phyloP scores from a whole-genome alignment of 768 basidiomycete genomes.

The Pisolithus sp. region DNA sequence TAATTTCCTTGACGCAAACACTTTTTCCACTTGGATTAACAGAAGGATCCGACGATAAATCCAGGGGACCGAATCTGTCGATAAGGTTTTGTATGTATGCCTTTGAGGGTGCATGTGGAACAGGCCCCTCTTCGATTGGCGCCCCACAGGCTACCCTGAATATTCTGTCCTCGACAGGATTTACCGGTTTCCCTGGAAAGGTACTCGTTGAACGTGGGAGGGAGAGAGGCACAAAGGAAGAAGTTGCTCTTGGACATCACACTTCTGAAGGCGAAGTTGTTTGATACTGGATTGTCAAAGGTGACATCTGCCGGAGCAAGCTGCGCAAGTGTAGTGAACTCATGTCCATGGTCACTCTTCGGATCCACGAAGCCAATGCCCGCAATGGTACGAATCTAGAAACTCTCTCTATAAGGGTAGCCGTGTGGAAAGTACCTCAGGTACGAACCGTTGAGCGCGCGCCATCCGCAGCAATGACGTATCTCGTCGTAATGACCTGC shows the following conservation, averaged over 20 bases:
- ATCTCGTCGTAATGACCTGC: conserved; percentile 35
- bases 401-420: not conserved
- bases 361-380: conserved; percentile 43
- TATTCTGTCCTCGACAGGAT: conserved; percentile 9
- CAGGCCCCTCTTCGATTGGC: conserved; percentile 27
- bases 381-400: conserved; percentile 37
- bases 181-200: conserved; percentile 7
- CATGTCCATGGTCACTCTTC: conserved; percentile 19
- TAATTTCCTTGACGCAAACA: conserved; percentile 29
- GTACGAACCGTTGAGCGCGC: conserved; percentile 37
- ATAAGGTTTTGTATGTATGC: conserved; percentile 39
- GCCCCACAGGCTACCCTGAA: conserved; percentile 39
- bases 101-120: conserved; percentile 31
- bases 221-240: conserved; percentile 33
- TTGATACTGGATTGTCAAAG: conserved; percentile 15
- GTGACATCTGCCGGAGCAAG: conserved; percentile 44
- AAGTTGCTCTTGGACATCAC: conserved; percentile 26
- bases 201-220: conserved; percentile 18
- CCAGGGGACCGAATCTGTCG: conserved; percentile 33
- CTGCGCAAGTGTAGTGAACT: conserved; percentile 28
- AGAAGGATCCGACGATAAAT: conserved; percentile 29
- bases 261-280: conserved; percentile 5
- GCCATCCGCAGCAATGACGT: conserved; percentile 49
- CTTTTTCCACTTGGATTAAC: conserved; percentile 25
- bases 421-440: not conserved